Conservation (phyloP, 2,329 filamentous ascomycete genomes). For the Fusarium scirpi region DNA sequence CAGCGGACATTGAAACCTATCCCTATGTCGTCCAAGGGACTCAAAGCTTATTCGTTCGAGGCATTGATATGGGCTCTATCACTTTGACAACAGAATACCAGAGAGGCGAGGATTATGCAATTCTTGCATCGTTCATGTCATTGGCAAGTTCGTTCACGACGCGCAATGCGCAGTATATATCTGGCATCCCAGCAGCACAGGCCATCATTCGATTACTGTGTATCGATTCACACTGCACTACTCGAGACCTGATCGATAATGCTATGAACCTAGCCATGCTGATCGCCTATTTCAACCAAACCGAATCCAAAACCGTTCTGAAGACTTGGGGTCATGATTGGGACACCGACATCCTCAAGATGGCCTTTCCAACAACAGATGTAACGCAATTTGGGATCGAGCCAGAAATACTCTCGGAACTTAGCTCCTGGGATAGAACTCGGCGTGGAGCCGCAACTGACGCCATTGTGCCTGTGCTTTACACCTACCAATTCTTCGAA, state of each 20-base stretch:
- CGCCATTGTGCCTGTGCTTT: not conserved
- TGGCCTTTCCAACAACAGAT: conserved; percentile 4
- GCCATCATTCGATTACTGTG: conserved; percentile 2
- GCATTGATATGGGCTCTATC: not conserved
- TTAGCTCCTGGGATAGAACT: conserved; percentile 1
- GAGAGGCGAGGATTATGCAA: not conserved
- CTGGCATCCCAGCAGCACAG: not conserved
- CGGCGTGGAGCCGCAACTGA: not conserved
- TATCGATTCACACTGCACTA: not conserved
- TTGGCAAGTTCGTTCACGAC: conserved; percentile 14
- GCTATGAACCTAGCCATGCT: conserved; percentile 14
- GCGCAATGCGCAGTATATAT: not conserved
- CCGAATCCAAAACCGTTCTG: not conserved
- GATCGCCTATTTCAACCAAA: conserved; percentile 6
- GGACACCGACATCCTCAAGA: not conserved
- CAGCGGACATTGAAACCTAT: not conserved
- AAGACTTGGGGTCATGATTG: conserved; percentile 7
- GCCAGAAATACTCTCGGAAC: not conserved
- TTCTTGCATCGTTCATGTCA: conserved; percentile 12
- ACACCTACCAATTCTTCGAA: conserved; percentile 4
- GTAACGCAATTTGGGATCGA: not conserved
- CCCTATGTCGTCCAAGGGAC: conserved; percentile 3
- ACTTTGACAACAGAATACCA: not conserved
- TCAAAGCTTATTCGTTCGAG: conserved; percentile 2
- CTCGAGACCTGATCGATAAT: not conserved